Evolutionary conservation across 192 early-diverging fungal species (phyloP), one percentile per base, ranked within the genome.

Genomic region (Coemansia sp.): DNA sequence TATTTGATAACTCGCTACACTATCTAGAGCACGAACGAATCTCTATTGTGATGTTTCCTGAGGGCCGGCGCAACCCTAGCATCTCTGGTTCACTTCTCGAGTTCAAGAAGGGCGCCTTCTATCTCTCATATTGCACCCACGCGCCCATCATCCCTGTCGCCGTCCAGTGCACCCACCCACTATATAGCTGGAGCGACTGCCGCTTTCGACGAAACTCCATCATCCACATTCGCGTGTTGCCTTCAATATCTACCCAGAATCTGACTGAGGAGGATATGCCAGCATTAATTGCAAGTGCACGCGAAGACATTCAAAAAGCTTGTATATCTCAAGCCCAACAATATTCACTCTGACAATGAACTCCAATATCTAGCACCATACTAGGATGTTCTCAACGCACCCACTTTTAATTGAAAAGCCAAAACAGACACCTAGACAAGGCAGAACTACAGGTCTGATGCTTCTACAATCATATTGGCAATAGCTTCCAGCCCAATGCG

Each of bases 61-160:
- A 96, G 80, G 96, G 94, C 55, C 95, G 90, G 19, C 90, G 94
- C 55, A 90, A 90, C 19, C 88, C 86, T 63, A 86, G 88, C 39
- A 72, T 76, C n/a, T 84, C 86, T 29, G 85, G 88, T 33, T 65
- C 89, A 54, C 60, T 98, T 56, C 78, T 96, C 50, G 93, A 92
- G 6, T 96, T 98, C 78, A 98, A 98, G 79, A 98, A 96, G 85
- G 96, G 96, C 10, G 96, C 93, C 7, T 98, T 98, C 80, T 92
- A 96, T 54, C 72, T 96, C 67, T 94, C 96, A 10, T 89, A 92
- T 59, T 92, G 93, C 75, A 88, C 90, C 1, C 81, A 83, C 20
- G 87, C 92, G 0, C 96, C 96, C 19, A 89, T 98, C 66, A 85
- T 96, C 20, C 94, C 94, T 14, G 80, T 98, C 57, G 93, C 96